phyloP scores from a whole-genome alignment of 805 yeast species.

The Ogataea minuta region DNA sequence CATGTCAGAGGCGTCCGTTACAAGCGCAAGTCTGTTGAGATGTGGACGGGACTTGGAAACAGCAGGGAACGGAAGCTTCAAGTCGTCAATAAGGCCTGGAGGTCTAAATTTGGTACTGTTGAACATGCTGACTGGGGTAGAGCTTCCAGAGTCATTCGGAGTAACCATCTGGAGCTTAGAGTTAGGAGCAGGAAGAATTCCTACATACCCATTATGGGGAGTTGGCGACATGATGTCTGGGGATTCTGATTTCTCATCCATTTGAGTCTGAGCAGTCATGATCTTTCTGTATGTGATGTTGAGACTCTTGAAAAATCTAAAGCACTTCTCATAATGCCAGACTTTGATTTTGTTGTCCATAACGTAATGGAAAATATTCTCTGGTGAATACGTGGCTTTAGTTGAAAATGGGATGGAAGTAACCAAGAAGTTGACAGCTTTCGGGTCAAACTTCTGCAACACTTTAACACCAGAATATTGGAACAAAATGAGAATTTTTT shows the following conservation, averaged over 20 bases:
- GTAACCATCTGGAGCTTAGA: constrained; percentile 12
- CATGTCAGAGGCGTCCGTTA: constrained; percentile 39
- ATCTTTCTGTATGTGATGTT: constrained; percentile 40
- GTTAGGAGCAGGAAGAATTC: constrained; percentile 23
- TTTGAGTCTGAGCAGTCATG: constrained; percentile 27
- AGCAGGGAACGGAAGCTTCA: constrained; percentile 29
- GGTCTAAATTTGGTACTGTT: constrained; percentile 14
- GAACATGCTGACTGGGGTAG: constrained; percentile 15
- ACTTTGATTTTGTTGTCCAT: constrained; percentile 48
- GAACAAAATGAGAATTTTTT: constrained; percentile 43
- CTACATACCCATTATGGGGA: constrained; percentile 17
- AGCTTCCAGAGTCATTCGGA: constrained; percentile 19
- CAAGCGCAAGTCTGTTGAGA: constrained; percentile 23
- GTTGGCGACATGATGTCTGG: constrained; percentile 11
- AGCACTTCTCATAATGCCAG: constrained; percentile 59
- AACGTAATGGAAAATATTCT: constrained; percentile 49
- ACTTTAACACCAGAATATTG: constrained; percentile 48
- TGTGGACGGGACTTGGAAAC: constrained; percentile 26
- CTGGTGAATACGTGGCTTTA: constrained; percentile 36
- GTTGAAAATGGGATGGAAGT: constrained; percentile 43
- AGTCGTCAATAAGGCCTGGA: constrained; percentile 30
- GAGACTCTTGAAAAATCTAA: constrained; percentile 51
- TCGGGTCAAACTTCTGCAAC: constrained; percentile 44
- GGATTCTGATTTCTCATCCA: constrained; percentile 5
- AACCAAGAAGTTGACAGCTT: constrained; percentile 44